phyloP scores from a whole-genome alignment of 2,329 filamentous ascomycete species.

The Colletotrichum tabaci region DNA sequence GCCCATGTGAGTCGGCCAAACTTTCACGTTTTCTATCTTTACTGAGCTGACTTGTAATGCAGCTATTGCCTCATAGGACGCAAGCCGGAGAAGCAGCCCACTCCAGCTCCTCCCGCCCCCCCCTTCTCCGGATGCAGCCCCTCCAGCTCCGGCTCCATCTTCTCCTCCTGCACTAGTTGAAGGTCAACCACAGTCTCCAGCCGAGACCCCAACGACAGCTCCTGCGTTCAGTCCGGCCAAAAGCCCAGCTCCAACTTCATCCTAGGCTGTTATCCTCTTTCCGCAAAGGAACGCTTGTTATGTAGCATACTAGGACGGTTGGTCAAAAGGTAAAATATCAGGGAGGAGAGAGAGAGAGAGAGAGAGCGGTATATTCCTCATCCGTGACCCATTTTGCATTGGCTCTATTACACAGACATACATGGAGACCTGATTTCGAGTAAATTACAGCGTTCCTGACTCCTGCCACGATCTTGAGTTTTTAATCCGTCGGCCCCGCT shows the following conservation, averaged over 20 bases:
- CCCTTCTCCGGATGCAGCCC: not conserved
- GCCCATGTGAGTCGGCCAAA: conserved; percentile 45
- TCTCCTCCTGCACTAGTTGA: not conserved
- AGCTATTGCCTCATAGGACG: conserved; percentile 4
- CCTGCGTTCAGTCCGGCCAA: not conserved
- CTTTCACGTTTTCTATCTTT: no score
- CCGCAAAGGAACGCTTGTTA: no score
- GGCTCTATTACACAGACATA: not conserved
- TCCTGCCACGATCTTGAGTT: no score
- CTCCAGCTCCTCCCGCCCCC: not conserved
- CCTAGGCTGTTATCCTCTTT: not conserved
- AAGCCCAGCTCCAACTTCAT: not conserved
- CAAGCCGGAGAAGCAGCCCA: not conserved
- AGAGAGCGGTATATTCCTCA: not conserved
- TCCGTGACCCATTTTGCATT: not conserved
- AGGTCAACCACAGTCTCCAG: not conserved
- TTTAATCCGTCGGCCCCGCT: no score
- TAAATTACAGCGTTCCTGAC: no score
- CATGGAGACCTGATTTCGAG: no score
- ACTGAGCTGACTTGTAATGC: not conserved
- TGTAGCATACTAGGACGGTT: not conserved
- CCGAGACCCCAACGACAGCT: not conserved
- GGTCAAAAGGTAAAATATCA: not conserved
- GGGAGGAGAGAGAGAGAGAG: not conserved
- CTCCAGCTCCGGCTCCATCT: not conserved